A percentile compares a stretch with the other conserved stretches of the same genome.
phyloP scores from a whole-genome alignment of 192 early-diverging fungal genomes.

The Allomyces macrogynus region DNA sequence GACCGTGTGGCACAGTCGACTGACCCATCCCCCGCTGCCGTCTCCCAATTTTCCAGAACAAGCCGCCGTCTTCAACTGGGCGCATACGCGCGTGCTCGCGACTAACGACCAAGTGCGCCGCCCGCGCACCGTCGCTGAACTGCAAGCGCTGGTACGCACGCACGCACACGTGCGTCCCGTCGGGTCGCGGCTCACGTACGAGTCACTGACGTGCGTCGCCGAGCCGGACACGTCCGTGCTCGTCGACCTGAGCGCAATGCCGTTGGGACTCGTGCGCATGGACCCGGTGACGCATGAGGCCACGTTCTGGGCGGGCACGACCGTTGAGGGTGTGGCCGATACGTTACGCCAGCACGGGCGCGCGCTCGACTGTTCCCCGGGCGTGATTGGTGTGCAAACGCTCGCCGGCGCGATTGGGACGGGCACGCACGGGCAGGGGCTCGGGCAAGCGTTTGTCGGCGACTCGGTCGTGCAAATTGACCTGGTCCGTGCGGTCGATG shows the following conservation, averaged over 20 bases:
- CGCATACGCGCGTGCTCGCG: conserved; percentile 7
- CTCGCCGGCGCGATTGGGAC: conserved; percentile 18
- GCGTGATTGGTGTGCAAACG: conserved; percentile 15
- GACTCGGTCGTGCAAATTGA: conserved; percentile 8
- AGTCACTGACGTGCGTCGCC: conserved; percentile 3
- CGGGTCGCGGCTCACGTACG: conserved; percentile 9
- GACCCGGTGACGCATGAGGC: conserved; percentile 3
- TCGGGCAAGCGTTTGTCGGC: conserved; percentile 9
- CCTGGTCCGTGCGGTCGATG: conserved; percentile 8
- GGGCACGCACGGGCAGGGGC: conserved; percentile 20
- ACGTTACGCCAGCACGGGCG: conserved; percentile 7
- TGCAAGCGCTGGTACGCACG: conserved; percentile 4
- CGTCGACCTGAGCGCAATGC: conserved; percentile 5
- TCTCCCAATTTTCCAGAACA: not conserved
- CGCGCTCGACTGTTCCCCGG: conserved; percentile 11
- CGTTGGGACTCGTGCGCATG: conserved; percentile 1
- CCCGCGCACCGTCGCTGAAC: conserved; percentile 4
- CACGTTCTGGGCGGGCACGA: conserved; percentile 11
- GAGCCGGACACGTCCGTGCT: conserved; percentile 5
- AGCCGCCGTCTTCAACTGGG: conserved; percentile 9
- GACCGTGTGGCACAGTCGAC: no score
- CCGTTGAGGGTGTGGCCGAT: conserved; percentile 8
- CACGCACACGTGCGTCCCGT: not conserved
- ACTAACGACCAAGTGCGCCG: conserved; percentile 3
- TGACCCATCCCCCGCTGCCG: not conserved